Base-by-base conservation (phyloP, 2,329 filamentous ascomycete species). In the Keithomyces neogunnii region DNA sequence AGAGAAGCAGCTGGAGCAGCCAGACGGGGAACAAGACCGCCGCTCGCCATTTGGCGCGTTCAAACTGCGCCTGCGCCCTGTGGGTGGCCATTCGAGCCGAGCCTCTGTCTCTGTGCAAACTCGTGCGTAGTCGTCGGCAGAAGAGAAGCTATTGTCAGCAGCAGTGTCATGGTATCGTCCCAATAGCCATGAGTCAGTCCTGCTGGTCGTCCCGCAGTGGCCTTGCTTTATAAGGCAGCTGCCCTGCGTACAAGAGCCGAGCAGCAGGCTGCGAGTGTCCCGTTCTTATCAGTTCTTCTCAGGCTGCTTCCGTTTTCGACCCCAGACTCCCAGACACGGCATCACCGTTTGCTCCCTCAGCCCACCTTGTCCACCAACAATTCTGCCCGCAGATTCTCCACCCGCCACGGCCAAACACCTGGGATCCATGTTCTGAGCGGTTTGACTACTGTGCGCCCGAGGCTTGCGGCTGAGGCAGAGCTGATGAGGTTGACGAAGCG, bases 11-110 rank as follows among this genome's bases (percentile, higher is more conserved):
- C 60, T 82, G 77, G 4, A 73, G 55, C 6, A 64, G 58, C 78
- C 79, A 82, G 43, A 70, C 67, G 5, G 77, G 77, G 1, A 75
- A 54, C 30, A 82, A 63, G 3, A 81, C 49, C 45, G 59, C 58
- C 51, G 72, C 66, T 49, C 70, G 69, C 79, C 79, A 82, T 61
- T 68, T 67, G 13, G 78, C 73, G 32, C 75, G 71, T 51, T 70
- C 69, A 55, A 78, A 81, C 53, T 78, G 73, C 31, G 74, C 74
- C 55, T 80, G 74, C 36, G 77, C 69, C 55, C 74, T 69, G 54
- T 78, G 74, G 43, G 64, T 69, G 45, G 67, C 71, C 60, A 71
- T 68, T 19, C 19, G 19, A 19, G 19, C 19, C 19, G 19, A 19
- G 19, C 19, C 19, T 19, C 19, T 19, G 19, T 19, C 19, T 19